Base-by-base conservation (phyloP, 345 rosid species). In the Lagerstroemia speciosa region DNA sequence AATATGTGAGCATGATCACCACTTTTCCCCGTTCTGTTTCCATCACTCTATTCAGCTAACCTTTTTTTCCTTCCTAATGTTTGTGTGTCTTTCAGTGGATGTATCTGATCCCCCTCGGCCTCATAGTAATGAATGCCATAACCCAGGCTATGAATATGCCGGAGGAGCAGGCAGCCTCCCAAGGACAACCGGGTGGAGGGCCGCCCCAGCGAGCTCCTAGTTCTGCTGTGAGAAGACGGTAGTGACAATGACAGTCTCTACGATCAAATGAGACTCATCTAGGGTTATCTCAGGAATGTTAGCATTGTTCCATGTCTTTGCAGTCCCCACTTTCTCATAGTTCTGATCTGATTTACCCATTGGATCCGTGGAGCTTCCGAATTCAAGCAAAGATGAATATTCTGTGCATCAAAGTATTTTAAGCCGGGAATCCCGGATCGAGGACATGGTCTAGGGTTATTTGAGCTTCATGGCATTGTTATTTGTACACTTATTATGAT, bases 121-220 rank as follows among this genome's bases (percentile, higher is more conserved):
- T 93, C 69, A 79, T 91, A n/a, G 89, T 82, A 71, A 89, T 86
- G 95, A 93, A 93, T 73, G 97, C 89, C 15, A 27, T 91, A 52
- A 93, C 97, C n/a, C 98, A 93, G 85, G 96, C 93, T 41, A 79
- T 89, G 91, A 89, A 91, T 70, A 67, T 87, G 84, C 88, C 96
- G 0, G 98, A 89, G 77, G 93, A 82, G 69, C 95, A 80, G 77
- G 78, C 87, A 24, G 93, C 86, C 62, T 84, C 84, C 36, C 83
- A 77, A 48, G 32, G 63, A 12, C 73, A 70, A 34, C 74, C 50
- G 65, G 74, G 74, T 27, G n/a, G 93, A 46, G 87, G 76, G 19
- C 77, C 76, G 27, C 38, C 50, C 53, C 71, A 48, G 71, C 71
- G 74, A 32, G 74, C 64, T 67, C 66, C 71, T 1, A n/a, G 15